phyloP scores from a whole-genome alignment of 1,284 basidiomycete genomes.

The Somion occarium region DNA sequence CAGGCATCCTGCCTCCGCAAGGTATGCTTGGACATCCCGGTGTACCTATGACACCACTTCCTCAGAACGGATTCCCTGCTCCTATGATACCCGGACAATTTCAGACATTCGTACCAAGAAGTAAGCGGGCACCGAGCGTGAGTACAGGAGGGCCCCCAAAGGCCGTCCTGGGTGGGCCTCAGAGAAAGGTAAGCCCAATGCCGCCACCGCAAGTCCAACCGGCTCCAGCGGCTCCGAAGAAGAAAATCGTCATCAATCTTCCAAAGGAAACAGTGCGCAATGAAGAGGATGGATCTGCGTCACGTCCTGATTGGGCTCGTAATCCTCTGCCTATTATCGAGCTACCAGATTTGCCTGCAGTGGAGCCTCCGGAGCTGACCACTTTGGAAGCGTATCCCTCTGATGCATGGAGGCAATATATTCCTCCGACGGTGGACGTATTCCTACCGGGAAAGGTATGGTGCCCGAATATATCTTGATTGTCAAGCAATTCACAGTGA shows the following conservation, averaged over 20 bases:
- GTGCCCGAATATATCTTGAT: constrained; percentile 7
- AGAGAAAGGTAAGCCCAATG: constrained; percentile 66
- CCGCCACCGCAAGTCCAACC: constrained; percentile 30
- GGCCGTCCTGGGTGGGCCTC: constrained; percentile 72
- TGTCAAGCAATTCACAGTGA: not conserved
- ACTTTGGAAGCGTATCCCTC: constrained; percentile 58
- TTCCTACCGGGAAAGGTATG: constrained; percentile 77
- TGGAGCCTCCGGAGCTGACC: constrained; percentile 40
- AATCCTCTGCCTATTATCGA: constrained; percentile 43
- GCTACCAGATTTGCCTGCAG: constrained; percentile 32
- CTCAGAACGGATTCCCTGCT: constrained; percentile 35
- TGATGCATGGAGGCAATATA: constrained; percentile 47
- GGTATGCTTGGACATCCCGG: constrained; percentile 26
- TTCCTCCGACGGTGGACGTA: constrained; percentile 69
- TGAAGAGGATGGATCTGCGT: constrained; percentile 38
- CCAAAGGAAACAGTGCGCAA: constrained; percentile 59
- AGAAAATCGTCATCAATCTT: constrained; percentile 66
- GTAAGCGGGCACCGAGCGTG: constrained; percentile 61
- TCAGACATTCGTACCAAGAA: constrained; percentile 49
- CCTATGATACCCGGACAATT: constrained; percentile 18
- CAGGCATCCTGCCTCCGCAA: constrained; percentile 51
- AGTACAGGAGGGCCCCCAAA: constrained; percentile 75
- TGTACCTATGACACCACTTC: constrained; percentile 55
- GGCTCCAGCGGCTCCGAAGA: constrained; percentile 39
- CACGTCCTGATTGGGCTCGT: constrained; percentile 58